Base-by-base conservation (phyloP, 352 stramenopile species). In the Phytopythium litorale region DNA sequence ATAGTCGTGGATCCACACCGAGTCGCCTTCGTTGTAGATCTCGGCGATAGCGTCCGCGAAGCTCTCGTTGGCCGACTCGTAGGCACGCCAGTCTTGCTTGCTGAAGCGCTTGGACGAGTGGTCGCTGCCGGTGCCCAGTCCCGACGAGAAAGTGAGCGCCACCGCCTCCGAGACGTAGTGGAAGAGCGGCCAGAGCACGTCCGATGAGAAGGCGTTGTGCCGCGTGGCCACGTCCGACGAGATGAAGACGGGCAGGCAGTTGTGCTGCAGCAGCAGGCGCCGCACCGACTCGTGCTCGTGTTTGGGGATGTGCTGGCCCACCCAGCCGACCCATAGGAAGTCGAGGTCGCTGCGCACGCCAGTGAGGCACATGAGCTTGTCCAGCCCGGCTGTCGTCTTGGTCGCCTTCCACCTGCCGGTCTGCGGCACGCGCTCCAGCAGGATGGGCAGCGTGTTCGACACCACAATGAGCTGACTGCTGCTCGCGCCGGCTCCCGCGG, bases 181-280 rank as follows among this genome's bases (percentile, higher is more conserved):
- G 58, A 97, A 96, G 11, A 96, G 71, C 48, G 89, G 92, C 89
- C 89, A 97, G n/a, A 97, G 70, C 55, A 96, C 88, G 62, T 96
- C 87, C 11, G 91, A 92, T 28, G 85, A 96, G 61, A 97, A 97
- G n/a, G 77, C 70, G 21, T 83, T 92, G 72, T 97, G 91, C 60
- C 85, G 84, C 19, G 79, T 89, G n/a, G 90, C 84, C 48, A 94
- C 81, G 28, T 96, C 79, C 4, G 84, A 81, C 38, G 80, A 87
- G 32, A 96, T 53, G 53, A 96, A 97, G n/a, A 97, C 85, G 0
- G 89, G 89, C 15, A 95, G 66, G 38, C 85, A 96, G 53, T 92
- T 94, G 73, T 96, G 84, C 62, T 97, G 84, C 60, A 92, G 63
- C 51, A 95, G 54, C 33, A 97, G 68, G 0, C 83, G 74, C 21